A percentile compares a stretch with the other conserved stretches of the same genome.
Evolutionary conservation across 108 stramenopile genomes (phyloP).

Genomic region (Bacterosira constricta): DNA sequence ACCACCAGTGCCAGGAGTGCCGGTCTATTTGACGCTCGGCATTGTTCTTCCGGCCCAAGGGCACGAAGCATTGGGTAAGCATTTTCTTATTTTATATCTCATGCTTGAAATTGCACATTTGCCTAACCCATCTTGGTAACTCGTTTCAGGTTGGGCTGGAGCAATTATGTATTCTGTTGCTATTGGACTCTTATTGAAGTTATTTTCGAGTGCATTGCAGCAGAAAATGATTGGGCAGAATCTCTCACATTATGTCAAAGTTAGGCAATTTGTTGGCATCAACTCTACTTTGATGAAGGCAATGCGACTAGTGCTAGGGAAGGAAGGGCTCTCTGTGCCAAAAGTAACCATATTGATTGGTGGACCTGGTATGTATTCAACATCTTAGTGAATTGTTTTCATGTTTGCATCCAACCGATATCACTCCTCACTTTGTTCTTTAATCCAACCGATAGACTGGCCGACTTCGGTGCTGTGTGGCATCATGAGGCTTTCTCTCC

Average conservation of each 20-base stretch:
- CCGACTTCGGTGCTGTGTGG: constrained; percentile 69
- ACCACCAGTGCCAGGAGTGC: constrained; percentile 69
- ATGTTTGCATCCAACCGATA: neutral
- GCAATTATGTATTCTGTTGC: constrained; percentile 45
- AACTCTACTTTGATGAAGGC: constrained; percentile 57
- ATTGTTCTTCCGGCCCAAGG: constrained; percentile 53
- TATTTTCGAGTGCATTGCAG: constrained; percentile 56
- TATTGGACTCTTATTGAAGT: constrained; percentile 52
- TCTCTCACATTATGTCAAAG: constrained; percentile 39
- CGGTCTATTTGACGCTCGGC: constrained; percentile 62
- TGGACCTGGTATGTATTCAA: constrained; percentile 48
- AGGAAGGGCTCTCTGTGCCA: constrained; percentile 47
- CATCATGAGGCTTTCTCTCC: constrained; percentile 56
- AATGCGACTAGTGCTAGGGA: constrained; percentile 48
- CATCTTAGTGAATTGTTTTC: neutral
- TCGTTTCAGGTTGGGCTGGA: constrained; percentile 34
- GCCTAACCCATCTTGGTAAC: too few species aligned
- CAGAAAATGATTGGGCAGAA: constrained; percentile 66
- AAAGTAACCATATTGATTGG: constrained; percentile 69
- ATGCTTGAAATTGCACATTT: neutral
- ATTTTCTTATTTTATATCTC: neutral
- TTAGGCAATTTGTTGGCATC: constrained; percentile 57
- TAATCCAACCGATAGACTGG: constrained; percentile 15
- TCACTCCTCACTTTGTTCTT: neutral
- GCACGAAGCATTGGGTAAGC: constrained; percentile 29